A percentile compares a stretch with the other conserved stretches of the same genome.
Evolutionary conservation across 164 flowering plant species (phyloP).

Genomic region (Cinnamomum micranthum): DNA sequence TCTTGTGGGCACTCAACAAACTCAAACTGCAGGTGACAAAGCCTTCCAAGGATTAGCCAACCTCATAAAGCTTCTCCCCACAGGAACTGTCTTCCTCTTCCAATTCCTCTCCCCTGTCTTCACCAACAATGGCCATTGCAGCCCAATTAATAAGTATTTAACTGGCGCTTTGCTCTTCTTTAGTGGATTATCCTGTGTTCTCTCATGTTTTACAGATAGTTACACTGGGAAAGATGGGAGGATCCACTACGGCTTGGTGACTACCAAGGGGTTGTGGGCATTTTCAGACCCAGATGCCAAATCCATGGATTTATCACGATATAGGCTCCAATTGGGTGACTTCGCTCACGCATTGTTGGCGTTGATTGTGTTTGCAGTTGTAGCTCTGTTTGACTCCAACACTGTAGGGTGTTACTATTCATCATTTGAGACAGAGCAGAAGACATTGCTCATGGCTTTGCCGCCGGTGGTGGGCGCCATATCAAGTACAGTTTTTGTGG

Average conservation of each 20-base stretch:
- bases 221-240: conserved; percentile 49
- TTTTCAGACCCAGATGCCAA: conserved; percentile 9
- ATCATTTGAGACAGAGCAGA: conserved; percentile 34
- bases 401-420: conserved; percentile 66
- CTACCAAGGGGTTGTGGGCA: conserved; percentile 60
- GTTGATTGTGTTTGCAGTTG: conserved; percentile 46
- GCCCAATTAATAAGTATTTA: conserved; percentile 49
- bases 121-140: conserved; percentile 74
- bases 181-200: conserved; percentile 57
- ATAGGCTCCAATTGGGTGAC: conserved; percentile 58
- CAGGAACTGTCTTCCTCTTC: conserved; percentile 77
- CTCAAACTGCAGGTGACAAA: not conserved
- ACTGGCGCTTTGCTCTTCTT: conserved; percentile 36
- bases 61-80: conserved; percentile 78
- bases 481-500: conserved; percentile 40
- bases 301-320: conserved; percentile 29
- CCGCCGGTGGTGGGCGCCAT: conserved; percentile 68
- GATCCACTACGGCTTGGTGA: conserved; percentile 63
- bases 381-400: conserved; percentile 55
- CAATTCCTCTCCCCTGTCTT: conserved; percentile 75
- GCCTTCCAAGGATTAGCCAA: conserved; percentile 50
- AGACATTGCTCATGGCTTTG: conserved; percentile 49
- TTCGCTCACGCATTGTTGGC: conserved; percentile 67
- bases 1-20: not conserved
- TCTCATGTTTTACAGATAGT: conserved; percentile 78